phyloP scores from a whole-genome alignment of 2,329 filamentous ascomycete genomes.

The Trichoderma harzianum region DNA sequence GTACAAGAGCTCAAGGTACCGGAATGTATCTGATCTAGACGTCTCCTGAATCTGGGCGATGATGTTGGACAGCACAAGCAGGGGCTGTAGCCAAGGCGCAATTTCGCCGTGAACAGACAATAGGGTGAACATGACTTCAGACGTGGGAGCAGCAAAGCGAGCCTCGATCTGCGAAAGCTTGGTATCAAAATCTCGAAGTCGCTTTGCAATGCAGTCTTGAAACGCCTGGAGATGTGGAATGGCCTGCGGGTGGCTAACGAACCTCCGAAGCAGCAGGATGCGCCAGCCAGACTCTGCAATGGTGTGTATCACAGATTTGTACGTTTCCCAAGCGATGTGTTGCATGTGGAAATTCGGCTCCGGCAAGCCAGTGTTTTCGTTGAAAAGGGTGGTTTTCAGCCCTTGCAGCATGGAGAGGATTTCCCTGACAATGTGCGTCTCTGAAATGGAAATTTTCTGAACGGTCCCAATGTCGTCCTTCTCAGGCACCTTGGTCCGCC shows the following conservation, averaged over 20 bases:
- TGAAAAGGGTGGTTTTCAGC: slow-evolving; percentile 70
- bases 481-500: slow-evolving; percentile 35
- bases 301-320: slow-evolving; percentile 45
- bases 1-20: slow-evolving; percentile 76
- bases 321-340: slow-evolving; percentile 48
- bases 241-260: slow-evolving; percentile 42
- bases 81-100: slow-evolving; percentile 47
- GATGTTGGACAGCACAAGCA: slow-evolving; percentile 60
- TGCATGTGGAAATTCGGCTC: slow-evolving; percentile 44
- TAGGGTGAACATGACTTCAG: slow-evolving; percentile 63
- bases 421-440: slow-evolving; percentile 72
- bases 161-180: slow-evolving; percentile 58
- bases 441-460: slow-evolving; percentile 54
- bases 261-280: slow-evolving; percentile 45
- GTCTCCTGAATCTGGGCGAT: slow-evolving; percentile 54
- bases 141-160: slow-evolving; percentile 51
- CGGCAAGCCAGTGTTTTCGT: slow-evolving; percentile 35
- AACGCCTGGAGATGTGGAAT: slow-evolving; percentile 68
- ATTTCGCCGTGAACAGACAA: slow-evolving; percentile 59
- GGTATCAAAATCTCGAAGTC: slow-evolving; percentile 57
- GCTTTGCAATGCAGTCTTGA: slow-evolving; percentile 57
- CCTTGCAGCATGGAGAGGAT: slow-evolving; percentile 82
- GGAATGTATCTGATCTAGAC: slow-evolving; percentile 55
- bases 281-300: slow-evolving; percentile 47
- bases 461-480: slow-evolving; percentile 33